Conservation (phyloP, 2,329 filamentous ascomycete species). For the Colletotrichum truncatum region DNA sequence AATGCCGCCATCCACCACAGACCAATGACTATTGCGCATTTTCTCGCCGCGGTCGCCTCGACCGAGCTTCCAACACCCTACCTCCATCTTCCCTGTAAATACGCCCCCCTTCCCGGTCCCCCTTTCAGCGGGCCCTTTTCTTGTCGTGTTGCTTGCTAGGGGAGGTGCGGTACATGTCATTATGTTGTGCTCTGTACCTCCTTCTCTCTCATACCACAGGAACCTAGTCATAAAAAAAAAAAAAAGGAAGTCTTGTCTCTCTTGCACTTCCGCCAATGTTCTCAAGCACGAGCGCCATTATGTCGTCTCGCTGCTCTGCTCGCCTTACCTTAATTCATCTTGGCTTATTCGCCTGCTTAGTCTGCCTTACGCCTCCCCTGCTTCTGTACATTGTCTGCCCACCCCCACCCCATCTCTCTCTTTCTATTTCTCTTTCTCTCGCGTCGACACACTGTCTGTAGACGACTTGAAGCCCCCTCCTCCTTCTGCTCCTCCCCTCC, state of each 20-base stretch:
- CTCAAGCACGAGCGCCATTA: constrained; percentile 7
- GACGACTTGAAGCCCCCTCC: not conserved
- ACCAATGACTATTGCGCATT: not conserved
- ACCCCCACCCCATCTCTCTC: not conserved
- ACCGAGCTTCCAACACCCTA: constrained; percentile 21
- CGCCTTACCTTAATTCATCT: constrained; percentile 16
- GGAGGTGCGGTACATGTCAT: not conserved
- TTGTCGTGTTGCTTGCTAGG: constrained; percentile 7
- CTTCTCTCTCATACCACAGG: not conserved
- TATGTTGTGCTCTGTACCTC: not conserved
- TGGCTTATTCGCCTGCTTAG: constrained; percentile 2
- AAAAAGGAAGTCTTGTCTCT: constrained; percentile 29
- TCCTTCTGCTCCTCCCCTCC: not conserved
- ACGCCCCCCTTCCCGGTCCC: constrained; percentile 8
- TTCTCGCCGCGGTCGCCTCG: constrained; percentile 4
- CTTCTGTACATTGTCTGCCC: not conserved
- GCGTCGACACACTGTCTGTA: not conserved
- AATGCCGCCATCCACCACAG: constrained; percentile 4
- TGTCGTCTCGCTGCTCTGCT: not conserved
- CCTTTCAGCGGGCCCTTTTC: constrained; percentile 15
- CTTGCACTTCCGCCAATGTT: constrained; percentile 1
- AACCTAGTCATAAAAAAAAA: constrained; percentile 10
- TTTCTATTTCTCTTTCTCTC: too few relatives aligned
- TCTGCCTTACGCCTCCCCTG: constrained; percentile 17
- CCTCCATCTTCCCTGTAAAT: constrained; percentile 11